Evolutionary conservation across 2,329 filamentous ascomycete genomes (phyloP), one percentile per base, ranked within the genome.

Genomic region (Hyphodiscus sp.): DNA sequence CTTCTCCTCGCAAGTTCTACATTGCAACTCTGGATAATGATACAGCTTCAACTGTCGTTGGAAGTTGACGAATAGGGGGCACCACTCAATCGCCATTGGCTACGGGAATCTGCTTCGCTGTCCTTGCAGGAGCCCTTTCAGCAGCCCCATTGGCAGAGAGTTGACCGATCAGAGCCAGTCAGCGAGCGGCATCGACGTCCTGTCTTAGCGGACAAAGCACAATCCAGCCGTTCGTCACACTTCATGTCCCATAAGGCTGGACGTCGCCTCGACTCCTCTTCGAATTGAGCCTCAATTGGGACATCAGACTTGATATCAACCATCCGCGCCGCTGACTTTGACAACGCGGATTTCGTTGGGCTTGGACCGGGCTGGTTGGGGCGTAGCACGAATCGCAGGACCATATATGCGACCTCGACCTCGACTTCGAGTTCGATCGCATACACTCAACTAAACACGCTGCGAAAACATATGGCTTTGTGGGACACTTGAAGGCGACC

Each of bases 241-340:
- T 52, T 46, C 23, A 41, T 11, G 33, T 43, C 46, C 23, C 45
- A 42, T 58, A 63, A 59, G 61, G 61, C 59, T 63, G 61, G 51
- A 50, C 42, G 43, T 38, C 51, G 8, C 50, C 42, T 48, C 51
- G 43, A 50, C 51, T 47, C 5, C 16, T n/a, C 13, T 41, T 19
- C 45, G 53, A 43, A 38, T 43, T 47, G 58, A 61, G 58, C 58
- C 61, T 53, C 57, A 58, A 45, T 50, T 41, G 13, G 41, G 44
- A 54, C 47, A 48, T 52, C 54, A 50, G 7, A 46, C 50, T 49
- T 42, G 49, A 50, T 16, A 41, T 50, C 46, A 20, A 19, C 13
- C n/a, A 49, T 13, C 45, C 53, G 54, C 51, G 38, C 46, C 53
- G 47, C 41, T 47, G 20, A 54, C 41, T 41, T 46, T 54, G 57